A percentile compares a stretch with the other conserved stretches of the same genome.
phyloP scores from a whole-genome alignment of 139 green algal species.

The Coccomyxa sp. region DNA sequence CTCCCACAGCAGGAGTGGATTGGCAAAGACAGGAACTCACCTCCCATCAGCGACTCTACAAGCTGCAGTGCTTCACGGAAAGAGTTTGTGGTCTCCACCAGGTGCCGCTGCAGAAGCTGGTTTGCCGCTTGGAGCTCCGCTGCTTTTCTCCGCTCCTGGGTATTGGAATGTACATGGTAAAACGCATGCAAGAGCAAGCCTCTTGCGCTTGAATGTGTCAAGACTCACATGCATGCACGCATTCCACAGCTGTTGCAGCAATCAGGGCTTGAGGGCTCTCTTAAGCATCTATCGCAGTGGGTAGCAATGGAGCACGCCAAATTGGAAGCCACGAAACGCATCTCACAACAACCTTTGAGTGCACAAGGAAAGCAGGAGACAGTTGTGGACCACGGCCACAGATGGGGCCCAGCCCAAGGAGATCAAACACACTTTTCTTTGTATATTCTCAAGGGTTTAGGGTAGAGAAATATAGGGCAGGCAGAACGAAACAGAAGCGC shows the following conservation, averaged over 20 bases:
- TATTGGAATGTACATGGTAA: not conserved
- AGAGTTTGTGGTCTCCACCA: slow-evolving; percentile 28
- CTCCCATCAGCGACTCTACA: slow-evolving; percentile 21
- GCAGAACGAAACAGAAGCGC: not conserved
- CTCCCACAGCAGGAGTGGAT: not conserved
- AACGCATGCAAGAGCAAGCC: not conserved
- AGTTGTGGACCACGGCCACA: too few species aligned
- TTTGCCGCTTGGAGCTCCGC: slow-evolving; percentile 26
- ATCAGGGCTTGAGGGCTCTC: too few species aligned
- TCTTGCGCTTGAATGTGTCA: not conserved
- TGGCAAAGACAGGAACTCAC: not conserved
- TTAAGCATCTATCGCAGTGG: not conserved
- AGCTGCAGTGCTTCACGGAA: slow-evolving; percentile 37
- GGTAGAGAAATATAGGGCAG: not conserved
- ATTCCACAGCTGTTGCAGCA: not conserved
- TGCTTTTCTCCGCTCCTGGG: not conserved
- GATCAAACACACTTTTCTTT: not conserved
- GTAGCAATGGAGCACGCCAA: too few species aligned
- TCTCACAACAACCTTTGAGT: too few species aligned
- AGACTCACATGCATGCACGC: not conserved
- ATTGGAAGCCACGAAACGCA: too few species aligned
- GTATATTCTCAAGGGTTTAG: not conserved
- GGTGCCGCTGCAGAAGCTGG: slow-evolving; percentile 34
- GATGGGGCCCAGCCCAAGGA: too few species aligned
- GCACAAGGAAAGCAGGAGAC: too few species aligned